Evolutionary conservation across 179 eudicot species (phyloP), one percentile per base, ranked within the genome.

Genomic region (Nepenthes alata): DNA sequence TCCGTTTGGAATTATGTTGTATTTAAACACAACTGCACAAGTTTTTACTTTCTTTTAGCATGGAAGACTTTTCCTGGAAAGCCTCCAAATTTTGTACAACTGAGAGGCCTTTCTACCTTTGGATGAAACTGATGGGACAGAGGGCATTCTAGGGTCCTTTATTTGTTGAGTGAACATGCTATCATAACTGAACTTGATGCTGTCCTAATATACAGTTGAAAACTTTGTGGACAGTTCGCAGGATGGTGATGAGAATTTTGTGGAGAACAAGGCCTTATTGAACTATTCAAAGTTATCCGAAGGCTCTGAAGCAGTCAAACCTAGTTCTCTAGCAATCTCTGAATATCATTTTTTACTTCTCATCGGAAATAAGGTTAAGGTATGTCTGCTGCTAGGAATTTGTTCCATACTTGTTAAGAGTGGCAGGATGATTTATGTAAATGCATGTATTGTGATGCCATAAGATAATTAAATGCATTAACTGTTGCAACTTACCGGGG

Each of bases 191-290:
- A 41, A 41, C 8, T 41, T 4, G 8, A 41, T 41, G 8, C 5
- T 41, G 45, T 41, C 8, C 45, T 41, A 7, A 4, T 41, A 41
- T 4, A 41, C 8, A 7, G 5, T 61, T 67, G 61, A 45, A 35
- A 70, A 66, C 45, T 12, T 65, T 59, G 47, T 71, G 57, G 61
- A 57, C 62, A 89, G 98, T 76, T 93, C 89, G 66, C 80, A 84
- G 66, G 81, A 72, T 75, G 98, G 97, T 59, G 95, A 87, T 76
- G 91, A 83, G 72, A 93, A 86, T 77, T 93, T 93, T 80, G 97
- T 93, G 69, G 98, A 93, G 82, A 93, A 89, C 79, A 93, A 93
- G 80, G 98, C 95, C 47, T 86, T 93, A 63, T 72, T 93, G 77
- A 84, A 74, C 74, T 93, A 89, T 55, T 81, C 94, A 25, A 93